Evolutionary conservation across 352 stramenopile species (phyloP), one percentile per base, ranked within the genome.

Genomic region (Phytophthora sp.): DNA sequence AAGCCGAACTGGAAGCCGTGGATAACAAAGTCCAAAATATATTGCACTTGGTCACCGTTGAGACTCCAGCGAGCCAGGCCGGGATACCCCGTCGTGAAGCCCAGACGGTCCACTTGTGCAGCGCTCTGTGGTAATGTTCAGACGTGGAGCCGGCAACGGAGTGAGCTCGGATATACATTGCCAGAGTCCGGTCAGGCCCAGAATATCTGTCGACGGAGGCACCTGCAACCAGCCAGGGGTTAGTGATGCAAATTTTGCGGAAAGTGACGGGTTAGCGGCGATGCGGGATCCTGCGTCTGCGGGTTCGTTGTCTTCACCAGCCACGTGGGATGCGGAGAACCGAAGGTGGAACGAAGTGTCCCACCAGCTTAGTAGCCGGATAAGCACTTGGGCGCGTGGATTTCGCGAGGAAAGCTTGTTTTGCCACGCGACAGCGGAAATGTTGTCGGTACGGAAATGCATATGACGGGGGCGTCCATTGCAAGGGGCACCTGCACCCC

Each of bases 361-460:
- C 47, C 57, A 66, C 1, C n/a, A 56, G 20, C n/a, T 7, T 1
- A 64, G 6, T 13, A 53, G 20, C 15, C 38, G 2, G 20, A 42
- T 47, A 29, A 64, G 23, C 0, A 33, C 39, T 47, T 71, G 64
- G 2, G 64, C 44, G 3, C 57, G 45, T 7, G 36, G 20, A 11
- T 73, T 73, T 1, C 24, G 45, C 9, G 31, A 46, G 1, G 36
- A 9, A 6, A 55, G 33, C 5, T 27, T 30, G 26, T 38, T 41
- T 23, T 54, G 46, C n/a, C 47, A 42, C 4, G 57, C 23, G 2
- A 67, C 31, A 16, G 51, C 44, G 0, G 69, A 74, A 0, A 36
- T 69, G 13, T 71, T 77, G 23, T 74, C 61, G 29, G 63, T 71
- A 3, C 31, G 59, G n/a, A 74, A 66, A 5, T 61, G 55, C 0